A percentile compares a stretch with the other conserved stretches of the same genome.
Evolutionary conservation across 768 basidiomycete genomes (phyloP).

Genomic region (Naganishia onofrii): DNA sequence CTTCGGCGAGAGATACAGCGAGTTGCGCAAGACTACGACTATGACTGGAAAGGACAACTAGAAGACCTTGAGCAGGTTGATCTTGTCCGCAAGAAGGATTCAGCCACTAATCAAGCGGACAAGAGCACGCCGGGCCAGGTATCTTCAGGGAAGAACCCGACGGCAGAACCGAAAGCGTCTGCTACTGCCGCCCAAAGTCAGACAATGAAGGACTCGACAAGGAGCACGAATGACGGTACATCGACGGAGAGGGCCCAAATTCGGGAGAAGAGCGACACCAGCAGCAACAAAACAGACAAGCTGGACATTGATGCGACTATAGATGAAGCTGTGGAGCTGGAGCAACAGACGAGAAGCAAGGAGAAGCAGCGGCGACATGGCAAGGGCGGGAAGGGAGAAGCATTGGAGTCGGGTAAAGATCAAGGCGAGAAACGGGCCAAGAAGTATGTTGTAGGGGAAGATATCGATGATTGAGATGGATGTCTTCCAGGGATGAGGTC

Average conservation of each 20-base stretch:
- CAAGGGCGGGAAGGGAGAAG: conserved; percentile 41
- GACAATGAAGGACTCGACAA: background rate
- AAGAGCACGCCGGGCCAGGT: background rate
- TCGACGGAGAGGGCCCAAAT: conserved; percentile 3
- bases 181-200: background rate
- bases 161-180: background rate
- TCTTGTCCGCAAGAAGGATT: conserved; percentile 22
- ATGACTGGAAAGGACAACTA: conserved; percentile 53
- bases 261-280: conserved; percentile 16
- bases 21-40: conserved; percentile 65
- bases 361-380: conserved; percentile 38
- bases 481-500: too few relatives aligned
- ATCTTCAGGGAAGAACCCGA: background rate
- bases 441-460: conserved; percentile 12
- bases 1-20: conserved; percentile 60
- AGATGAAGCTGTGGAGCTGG: conserved; percentile 47
- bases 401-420: conserved; percentile 31
- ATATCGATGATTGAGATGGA: background rate
- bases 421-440: conserved; percentile 28
- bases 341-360: conserved; percentile 39
- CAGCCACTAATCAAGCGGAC: too few relatives aligned
- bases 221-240: background rate
- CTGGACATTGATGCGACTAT: conserved; percentile 50
- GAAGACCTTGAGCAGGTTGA: conserved; percentile 46
- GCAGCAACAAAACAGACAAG: conserved; percentile 11